Conservation (phyloP, 2,329 filamentous ascomycete genomes). For the Coniochaeta hoffmannii region DNA sequence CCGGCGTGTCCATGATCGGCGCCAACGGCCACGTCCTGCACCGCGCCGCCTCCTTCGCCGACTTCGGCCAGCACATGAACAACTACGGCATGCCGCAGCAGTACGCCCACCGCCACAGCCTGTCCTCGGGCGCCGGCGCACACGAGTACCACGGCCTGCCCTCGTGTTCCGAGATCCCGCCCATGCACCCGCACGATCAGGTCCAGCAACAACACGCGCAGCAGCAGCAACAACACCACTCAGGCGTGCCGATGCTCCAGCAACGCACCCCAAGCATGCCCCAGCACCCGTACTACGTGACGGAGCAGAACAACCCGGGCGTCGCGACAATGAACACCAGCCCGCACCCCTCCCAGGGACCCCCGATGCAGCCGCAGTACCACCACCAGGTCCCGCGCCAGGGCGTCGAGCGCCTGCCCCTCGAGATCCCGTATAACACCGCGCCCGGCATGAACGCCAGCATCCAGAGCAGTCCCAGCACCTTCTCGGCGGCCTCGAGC, state of each 20-base stretch:
- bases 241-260: conserved; percentile 36
- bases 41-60: conserved; percentile 45
- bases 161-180: conserved; percentile 27
- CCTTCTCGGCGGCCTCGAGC: conserved; percentile 48
- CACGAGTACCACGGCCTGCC: conserved; percentile 36
- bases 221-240: conserved; percentile 33
- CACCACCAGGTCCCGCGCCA: conserved; percentile 31
- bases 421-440: conserved; percentile 43
- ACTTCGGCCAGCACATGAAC: conserved; percentile 44
- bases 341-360: conserved; percentile 5
- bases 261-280: conserved; percentile 33
- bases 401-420: conserved; percentile 34
- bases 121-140: conserved; percentile 30
- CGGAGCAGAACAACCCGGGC: conserved; percentile 54
- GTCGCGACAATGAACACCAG: conserved; percentile 49
- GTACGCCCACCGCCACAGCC: conserved; percentile 39
- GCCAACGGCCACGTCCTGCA: conserved; percentile 35
- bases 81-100: conserved; percentile 33
- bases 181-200: conserved; percentile 7
- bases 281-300: conserved; percentile 44
- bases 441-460: conserved; percentile 38
- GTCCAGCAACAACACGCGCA: conserved; percentile 7
- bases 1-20: conserved; percentile 27
- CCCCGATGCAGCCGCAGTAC: conserved; percentile 30
- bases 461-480: conserved; percentile 51